Conservation (phyloP, 225 moss, liverwort and hornwort species). For the Polytrichum commune region DNA sequence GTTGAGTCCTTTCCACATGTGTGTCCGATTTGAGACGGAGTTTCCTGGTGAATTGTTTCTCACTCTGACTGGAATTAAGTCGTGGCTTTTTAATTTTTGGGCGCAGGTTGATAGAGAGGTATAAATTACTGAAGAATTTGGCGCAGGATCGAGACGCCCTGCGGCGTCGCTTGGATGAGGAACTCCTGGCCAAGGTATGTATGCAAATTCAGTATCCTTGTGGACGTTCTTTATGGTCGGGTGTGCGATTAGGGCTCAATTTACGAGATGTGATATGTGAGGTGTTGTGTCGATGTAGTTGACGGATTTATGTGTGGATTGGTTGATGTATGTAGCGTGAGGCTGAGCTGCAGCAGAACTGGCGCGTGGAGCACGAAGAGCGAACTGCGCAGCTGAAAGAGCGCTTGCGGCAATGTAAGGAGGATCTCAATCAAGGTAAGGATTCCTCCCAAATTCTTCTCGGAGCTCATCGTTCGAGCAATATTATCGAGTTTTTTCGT, state of each 20-base stretch:
- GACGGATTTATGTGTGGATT: not conserved
- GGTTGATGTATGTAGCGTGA: slow-evolving; percentile 61
- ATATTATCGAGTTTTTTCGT: not conserved
- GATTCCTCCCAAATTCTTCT: not conserved
- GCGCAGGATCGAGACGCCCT: slow-evolving; percentile 68
- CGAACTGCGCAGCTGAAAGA: slow-evolving; percentile 71
- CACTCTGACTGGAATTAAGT: too few relatives aligned
- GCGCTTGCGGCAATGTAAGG: slow-evolving; percentile 65
- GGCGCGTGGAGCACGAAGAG: slow-evolving; percentile 94
- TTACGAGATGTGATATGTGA: too few relatives aligned
- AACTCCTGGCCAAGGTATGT: slow-evolving; percentile 74
- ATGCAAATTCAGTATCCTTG: not conserved
- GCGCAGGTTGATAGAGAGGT: slow-evolving; percentile 69
- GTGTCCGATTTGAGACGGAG: not conserved
- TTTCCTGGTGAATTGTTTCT: not conserved
- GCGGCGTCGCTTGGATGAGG: slow-evolving; percentile 73
- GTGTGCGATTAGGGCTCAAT: not conserved
- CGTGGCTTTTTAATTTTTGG: not conserved
- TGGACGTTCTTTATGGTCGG: not conserved
- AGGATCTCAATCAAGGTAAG: slow-evolving; percentile 69
- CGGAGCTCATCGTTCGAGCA: not conserved
- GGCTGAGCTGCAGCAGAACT: slow-evolving; percentile 80
- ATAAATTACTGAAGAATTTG: slow-evolving; percentile 65
- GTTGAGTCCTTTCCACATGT: slow-evolving; percentile 16
- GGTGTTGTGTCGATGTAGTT: too few relatives aligned